Evolutionary conservation across 23 red algal species (phyloP).

Genomic region (Pyropia yezoensis): DNA sequence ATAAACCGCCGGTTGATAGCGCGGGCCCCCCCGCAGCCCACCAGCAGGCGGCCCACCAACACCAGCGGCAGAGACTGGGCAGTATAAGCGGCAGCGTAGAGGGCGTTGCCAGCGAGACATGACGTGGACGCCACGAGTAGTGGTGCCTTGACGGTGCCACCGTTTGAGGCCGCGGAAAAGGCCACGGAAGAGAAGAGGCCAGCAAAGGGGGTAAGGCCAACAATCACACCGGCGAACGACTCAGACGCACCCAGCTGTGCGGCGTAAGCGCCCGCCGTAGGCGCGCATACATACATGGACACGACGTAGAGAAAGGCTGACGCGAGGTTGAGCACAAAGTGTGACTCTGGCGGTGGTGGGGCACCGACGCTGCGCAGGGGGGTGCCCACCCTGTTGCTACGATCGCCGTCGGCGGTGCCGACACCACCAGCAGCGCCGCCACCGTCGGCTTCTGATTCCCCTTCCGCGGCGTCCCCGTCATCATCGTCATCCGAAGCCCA

Average conservation of each 20-base stretch:
- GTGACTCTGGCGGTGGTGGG: not conserved
- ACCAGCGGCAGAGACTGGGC: not conserved
- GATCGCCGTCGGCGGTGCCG: too few relatives aligned
- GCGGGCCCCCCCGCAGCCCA: slow-evolving; percentile 2
- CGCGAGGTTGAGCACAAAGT: not conserved
- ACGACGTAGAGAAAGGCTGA: not conserved
- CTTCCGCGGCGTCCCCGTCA: too few relatives aligned
- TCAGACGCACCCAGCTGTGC: not conserved
- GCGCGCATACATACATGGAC: not conserved
- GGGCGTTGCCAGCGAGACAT: not conserved
- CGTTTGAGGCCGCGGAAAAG: not conserved
- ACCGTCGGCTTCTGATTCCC: too few relatives aligned
- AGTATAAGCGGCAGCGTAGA: not conserved
- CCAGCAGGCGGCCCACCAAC: not conserved
- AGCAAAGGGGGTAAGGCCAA: not conserved
- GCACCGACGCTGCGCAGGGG: too few relatives aligned
- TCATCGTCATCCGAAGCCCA: too few relatives aligned
- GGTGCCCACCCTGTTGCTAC: too few relatives aligned
- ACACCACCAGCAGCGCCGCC: too few relatives aligned
- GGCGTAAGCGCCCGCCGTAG: not conserved
- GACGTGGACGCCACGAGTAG: not conserved
- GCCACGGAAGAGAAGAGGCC: not conserved
- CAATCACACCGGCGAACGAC: not conserved
- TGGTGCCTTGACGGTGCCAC: not conserved
- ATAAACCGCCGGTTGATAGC: slow-evolving; percentile 2